phyloP scores from a whole-genome alignment of 139 green algal species.

The Closterium sp. region DNA sequence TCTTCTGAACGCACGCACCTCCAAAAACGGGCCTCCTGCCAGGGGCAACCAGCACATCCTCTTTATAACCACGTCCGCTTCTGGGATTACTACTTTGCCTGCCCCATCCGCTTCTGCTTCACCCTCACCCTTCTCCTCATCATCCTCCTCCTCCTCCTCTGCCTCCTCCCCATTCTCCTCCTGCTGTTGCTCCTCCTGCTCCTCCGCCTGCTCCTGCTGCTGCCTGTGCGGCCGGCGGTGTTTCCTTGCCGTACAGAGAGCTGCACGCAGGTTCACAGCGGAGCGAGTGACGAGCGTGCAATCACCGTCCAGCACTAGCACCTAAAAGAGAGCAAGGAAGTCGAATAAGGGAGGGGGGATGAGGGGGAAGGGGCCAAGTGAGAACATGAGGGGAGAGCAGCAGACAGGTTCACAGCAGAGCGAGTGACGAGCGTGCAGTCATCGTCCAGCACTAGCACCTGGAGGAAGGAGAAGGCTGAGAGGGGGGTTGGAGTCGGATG shows the following conservation, averaged over 20 bases:
- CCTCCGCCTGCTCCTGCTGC: neutral
- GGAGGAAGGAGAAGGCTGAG: too few relatives aligned
- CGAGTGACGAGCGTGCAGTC: too few relatives aligned
- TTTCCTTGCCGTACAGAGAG: neutral
- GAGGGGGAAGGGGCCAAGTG: too few relatives aligned
- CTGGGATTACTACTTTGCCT: neutral
- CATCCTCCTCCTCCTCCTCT: conserved; percentile 39
- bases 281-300: neutral
- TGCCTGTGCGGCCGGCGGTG: neutral
- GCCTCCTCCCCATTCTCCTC: conserved; percentile 28
- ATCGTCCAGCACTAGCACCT: too few relatives aligned
- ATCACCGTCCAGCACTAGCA: neutral
- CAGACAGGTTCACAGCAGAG: too few relatives aligned
- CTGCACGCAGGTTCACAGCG: neutral
- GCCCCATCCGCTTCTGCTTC: neutral
- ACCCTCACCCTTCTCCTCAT: neutral
- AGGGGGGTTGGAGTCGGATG: too few relatives aligned
- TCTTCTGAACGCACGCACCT: neutral
- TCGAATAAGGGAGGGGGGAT: too few relatives aligned
- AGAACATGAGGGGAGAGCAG: too few relatives aligned
- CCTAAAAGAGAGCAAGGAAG: neutral
- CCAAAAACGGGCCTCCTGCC: neutral
- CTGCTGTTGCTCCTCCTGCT: neutral
- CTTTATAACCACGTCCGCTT: neutral
- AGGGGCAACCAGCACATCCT: neutral